Evolutionary conservation across 1,284 basidiomycete species (phyloP).

Genomic region (Boletus sp.): DNA sequence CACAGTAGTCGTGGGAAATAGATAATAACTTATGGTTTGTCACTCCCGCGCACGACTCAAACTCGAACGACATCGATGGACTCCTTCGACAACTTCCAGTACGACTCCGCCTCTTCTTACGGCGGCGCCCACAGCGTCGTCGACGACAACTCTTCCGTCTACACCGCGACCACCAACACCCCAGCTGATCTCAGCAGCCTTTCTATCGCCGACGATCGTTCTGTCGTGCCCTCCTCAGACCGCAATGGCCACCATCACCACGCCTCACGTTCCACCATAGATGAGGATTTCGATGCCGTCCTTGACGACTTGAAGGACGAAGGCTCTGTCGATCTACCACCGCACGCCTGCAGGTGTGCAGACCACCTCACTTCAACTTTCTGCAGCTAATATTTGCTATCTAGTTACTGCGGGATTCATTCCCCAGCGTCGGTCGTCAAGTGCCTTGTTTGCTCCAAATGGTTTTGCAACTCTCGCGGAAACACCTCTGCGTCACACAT

Average conservation of each 20-base stretch:
- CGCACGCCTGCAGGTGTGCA: slow-evolving; percentile 91
- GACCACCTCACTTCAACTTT: neutral
- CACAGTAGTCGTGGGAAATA: slow-evolving; percentile 32
- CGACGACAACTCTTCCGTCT: slow-evolving; percentile 84
- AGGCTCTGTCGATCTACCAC: slow-evolving; percentile 76
- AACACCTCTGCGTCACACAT: slow-evolving; percentile 99
- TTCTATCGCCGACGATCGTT: slow-evolving; percentile 58
- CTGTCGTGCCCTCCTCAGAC: slow-evolving; percentile 39
- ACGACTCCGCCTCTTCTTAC: slow-evolving; percentile 74
- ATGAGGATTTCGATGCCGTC: slow-evolving; percentile 85
- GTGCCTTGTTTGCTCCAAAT: slow-evolving; percentile 94
- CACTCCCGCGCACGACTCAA: slow-evolving; percentile 1
- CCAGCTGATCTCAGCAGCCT: slow-evolving; percentile 66
- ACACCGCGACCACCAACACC: slow-evolving; percentile 68
- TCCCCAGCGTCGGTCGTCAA: slow-evolving; percentile 97
- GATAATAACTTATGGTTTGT: slow-evolving; percentile 9
- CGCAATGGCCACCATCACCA: slow-evolving; percentile 40
- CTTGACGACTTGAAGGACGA: slow-evolving; percentile 89
- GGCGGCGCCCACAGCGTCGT: slow-evolving; percentile 70
- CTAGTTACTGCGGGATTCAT: slow-evolving; percentile 98
- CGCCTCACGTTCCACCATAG: slow-evolving; percentile 45
- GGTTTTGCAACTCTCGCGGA: slow-evolving; percentile 99
- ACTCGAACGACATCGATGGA: slow-evolving; percentile 56
- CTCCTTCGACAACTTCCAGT: slow-evolving; percentile 85
- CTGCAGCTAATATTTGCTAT: slow-evolving; percentile 11